Conservation (phyloP, 345 rosid genomes). For the Hibiscus mutabilis region DNA sequence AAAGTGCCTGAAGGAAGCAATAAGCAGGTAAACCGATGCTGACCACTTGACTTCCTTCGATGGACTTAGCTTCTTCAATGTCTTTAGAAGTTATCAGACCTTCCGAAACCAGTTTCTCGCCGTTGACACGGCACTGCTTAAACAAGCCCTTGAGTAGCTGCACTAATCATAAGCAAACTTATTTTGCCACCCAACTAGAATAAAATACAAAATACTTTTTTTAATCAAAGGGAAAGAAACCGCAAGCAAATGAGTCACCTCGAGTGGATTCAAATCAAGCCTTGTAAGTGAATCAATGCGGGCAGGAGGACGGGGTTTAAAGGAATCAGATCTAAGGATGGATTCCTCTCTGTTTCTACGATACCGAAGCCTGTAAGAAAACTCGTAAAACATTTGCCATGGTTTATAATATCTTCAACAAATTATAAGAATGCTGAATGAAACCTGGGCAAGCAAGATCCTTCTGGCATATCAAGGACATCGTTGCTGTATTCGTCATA, state of each 20-base stretch:
- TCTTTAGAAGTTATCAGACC: slow-evolving; percentile 75
- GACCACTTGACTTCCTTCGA: slow-evolving; percentile 52
- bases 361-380: slow-evolving; percentile 49
- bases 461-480: slow-evolving; percentile 82
- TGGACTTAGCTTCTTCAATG: slow-evolving; percentile 69
- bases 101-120: slow-evolving; percentile 57
- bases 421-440: slow-evolving; percentile 6
- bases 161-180: slow-evolving; percentile 7
- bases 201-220: not conserved
- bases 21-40: slow-evolving; percentile 88
- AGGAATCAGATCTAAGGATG: slow-evolving; percentile 29
- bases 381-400: not conserved
- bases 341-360: slow-evolving; percentile 18
- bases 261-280: slow-evolving; percentile 74
- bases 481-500: slow-evolving; percentile 94
- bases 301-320: slow-evolving; percentile 33
- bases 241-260: slow-evolving; percentile 30
- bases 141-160: slow-evolving; percentile 62
- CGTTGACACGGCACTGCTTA: slow-evolving; percentile 47
- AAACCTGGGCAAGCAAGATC: slow-evolving; percentile 88
- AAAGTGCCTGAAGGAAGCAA: slow-evolving; percentile 56
- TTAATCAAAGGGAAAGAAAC: not conserved
- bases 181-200: slow-evolving; percentile 7
- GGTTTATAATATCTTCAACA: not conserved
- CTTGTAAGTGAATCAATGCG: slow-evolving; percentile 43